Conservation (phyloP, 2,329 filamentous ascomycete genomes). For the Xylaria polymorpha region DNA sequence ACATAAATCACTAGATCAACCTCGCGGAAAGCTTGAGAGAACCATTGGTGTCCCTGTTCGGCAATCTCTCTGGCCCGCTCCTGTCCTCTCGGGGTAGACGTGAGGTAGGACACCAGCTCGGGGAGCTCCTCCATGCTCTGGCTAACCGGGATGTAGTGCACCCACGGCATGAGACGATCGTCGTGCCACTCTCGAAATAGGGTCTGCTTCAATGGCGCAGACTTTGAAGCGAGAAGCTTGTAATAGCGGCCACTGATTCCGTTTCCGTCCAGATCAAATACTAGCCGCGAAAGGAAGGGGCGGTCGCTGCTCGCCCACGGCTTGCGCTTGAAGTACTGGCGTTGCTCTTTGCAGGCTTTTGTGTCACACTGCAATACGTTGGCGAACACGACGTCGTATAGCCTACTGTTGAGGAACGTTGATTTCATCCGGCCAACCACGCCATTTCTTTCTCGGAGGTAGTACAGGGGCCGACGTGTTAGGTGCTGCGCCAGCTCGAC, state of each 20-base stretch:
- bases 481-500: constrained; percentile 54
- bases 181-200: constrained; percentile 69
- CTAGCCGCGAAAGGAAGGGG: constrained; percentile 55
- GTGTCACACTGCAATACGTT: constrained; percentile 58
- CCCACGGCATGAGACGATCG: constrained; percentile 65
- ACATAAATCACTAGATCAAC: constrained; percentile 70
- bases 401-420: constrained; percentile 52
- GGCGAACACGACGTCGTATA: constrained; percentile 61
- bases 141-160: constrained; percentile 67
- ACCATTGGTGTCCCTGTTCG: constrained; percentile 66
- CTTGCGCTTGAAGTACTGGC: constrained; percentile 47
- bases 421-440: constrained; percentile 41
- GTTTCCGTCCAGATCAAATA: constrained; percentile 68
- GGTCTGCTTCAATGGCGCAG: constrained; percentile 63
- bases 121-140: constrained; percentile 62
- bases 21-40: constrained; percentile 62
- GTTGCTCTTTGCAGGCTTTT: constrained; percentile 53
- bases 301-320: constrained; percentile 51
- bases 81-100: constrained; percentile 59
- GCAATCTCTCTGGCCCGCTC: constrained; percentile 63
- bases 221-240: constrained; percentile 60
- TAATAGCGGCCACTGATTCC: constrained; percentile 66
- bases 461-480: constrained; percentile 44
- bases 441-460: constrained; percentile 48
- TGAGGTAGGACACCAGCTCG: constrained; percentile 61